Percentiles rank a stretch among this genome's conserved stretches.
Conservation (phyloP, 2,329 filamentous ascomycete species). For the Xylaria sp. region DNA sequence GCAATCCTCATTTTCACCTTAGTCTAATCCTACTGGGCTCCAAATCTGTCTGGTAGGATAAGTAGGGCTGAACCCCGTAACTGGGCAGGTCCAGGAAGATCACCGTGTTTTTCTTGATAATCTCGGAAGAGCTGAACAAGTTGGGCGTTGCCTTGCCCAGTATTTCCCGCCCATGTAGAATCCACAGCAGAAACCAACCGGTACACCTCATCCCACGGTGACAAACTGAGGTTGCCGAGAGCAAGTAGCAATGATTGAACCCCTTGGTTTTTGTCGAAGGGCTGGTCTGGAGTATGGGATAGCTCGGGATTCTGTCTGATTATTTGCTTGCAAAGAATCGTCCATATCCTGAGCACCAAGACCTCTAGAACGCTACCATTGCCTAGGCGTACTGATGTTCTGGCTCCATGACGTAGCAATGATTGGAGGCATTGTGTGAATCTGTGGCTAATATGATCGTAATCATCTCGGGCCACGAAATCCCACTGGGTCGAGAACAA, state of each 20-base stretch:
- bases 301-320: not conserved
- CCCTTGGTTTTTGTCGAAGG: not conserved
- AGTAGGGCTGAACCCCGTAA: not conserved
- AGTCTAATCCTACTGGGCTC: too few relatives aligned
- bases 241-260: conserved; percentile 13
- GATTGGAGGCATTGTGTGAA: conserved; percentile 15
- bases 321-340: not conserved
- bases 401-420: conserved; percentile 12
- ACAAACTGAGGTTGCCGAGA: not conserved
- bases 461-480: not conserved
- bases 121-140: conserved; percentile 11
- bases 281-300: not conserved
- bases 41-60: conserved; percentile 13
- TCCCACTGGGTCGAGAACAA: not conserved
- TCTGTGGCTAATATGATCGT: not conserved
- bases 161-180: not conserved
- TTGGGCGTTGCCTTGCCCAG: not conserved
- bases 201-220: conserved; percentile 17
- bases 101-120: conserved; percentile 16
- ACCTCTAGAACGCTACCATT: conserved; percentile 11
- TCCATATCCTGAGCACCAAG: conserved; percentile 17
- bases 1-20: too few relatives aligned
- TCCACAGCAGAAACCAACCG: not conserved
- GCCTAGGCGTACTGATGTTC: conserved; percentile 1
- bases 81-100: conserved; percentile 18